Evolutionary conservation across 2,329 filamentous ascomycete genomes (phyloP).

Genomic region (Drechslerella stenobrocha): DNA sequence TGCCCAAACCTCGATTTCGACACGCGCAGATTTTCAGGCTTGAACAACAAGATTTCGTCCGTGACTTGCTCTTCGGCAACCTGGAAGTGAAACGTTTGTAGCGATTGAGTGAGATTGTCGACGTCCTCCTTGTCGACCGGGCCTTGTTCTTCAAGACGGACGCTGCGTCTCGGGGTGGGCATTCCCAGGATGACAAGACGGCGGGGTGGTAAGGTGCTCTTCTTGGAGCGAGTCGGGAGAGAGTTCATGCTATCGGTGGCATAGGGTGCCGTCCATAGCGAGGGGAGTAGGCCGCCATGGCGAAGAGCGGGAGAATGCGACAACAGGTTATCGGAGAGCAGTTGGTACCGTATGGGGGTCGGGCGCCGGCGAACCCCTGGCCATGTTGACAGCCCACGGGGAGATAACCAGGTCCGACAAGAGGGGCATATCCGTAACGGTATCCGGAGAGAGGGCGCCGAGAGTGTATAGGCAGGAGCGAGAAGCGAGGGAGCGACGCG

Average conservation of each 20-base stretch:
- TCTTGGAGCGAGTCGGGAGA: background rate
- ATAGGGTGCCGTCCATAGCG: conserved; percentile 12
- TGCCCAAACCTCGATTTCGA: conserved; percentile 50
- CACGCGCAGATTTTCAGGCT: conserved; percentile 46
- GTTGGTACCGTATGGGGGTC: conserved; percentile 30
- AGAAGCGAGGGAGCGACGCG: conserved; percentile 21
- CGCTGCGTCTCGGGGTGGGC: conserved; percentile 10
- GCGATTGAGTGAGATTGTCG: conserved; percentile 21
- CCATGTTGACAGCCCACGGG: conserved; percentile 27
- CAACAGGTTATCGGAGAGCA: conserved; percentile 27
- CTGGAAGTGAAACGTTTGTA: conserved; percentile 47
- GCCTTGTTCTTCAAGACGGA: conserved; percentile 1
- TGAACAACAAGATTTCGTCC: conserved; percentile 50
- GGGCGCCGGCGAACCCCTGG: conserved; percentile 17
- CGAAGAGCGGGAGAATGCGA: conserved; percentile 4
- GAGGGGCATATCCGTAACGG: conserved; percentile 38
- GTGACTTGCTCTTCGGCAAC: conserved; percentile 40
- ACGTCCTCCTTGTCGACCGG: conserved; percentile 24
- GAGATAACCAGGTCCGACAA: conserved; percentile 31
- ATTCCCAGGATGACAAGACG: conserved; percentile 30
- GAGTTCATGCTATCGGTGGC: background rate
- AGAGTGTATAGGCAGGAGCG: conserved; percentile 9
- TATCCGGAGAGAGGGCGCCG: conserved; percentile 19
- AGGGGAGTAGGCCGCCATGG: conserved; percentile 12
- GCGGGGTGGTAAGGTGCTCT: conserved; percentile 7